These are phyloP conservation scores for Labyrinthula sp. DNA, from an alignment of 352 stramenopile species.

Conservation along the genomic window DNA sequence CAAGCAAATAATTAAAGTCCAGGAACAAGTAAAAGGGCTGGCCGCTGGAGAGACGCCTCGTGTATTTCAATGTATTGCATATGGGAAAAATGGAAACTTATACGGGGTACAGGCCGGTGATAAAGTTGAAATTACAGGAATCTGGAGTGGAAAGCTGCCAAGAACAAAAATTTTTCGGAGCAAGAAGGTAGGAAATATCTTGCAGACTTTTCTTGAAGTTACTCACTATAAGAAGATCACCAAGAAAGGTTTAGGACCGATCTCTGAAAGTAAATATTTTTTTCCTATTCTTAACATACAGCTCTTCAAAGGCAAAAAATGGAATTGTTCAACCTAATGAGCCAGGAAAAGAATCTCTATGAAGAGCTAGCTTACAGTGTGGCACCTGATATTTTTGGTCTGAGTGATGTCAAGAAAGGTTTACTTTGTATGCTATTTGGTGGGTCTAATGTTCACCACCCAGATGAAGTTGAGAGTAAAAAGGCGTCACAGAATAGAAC, in stretches of 20 bases:
- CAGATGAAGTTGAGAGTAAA: constrained; percentile 8
- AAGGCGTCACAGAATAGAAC: constrained; percentile 33
- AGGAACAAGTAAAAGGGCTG: constrained; percentile 91
- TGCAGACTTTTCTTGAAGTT: constrained; percentile 95
- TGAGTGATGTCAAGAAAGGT: constrained; percentile 97
- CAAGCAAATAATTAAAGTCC: constrained; percentile 93
- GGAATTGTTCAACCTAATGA: constrained; percentile 39
- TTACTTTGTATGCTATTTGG: constrained; percentile 96
- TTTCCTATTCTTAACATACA: not conserved
- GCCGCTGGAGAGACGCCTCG: constrained; percentile 93
- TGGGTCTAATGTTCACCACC: constrained; percentile 40
- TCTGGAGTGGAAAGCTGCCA: constrained; percentile 83
- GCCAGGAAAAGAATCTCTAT: constrained; percentile 45
- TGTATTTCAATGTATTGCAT: constrained; percentile 72
- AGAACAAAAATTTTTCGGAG: constrained; percentile 72
- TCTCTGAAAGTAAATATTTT: constrained; percentile 7
- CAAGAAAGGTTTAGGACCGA: constrained; percentile 7
- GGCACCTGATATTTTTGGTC: constrained; percentile 70
- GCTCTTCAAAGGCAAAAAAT: constrained; percentile 25
- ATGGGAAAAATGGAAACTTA: constrained; percentile 92
- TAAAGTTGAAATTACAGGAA: constrained; percentile 78
- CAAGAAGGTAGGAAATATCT: constrained; percentile 79
- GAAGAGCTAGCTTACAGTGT: constrained; percentile 47
- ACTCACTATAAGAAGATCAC: constrained; percentile 79
- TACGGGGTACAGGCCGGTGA: constrained; percentile 87